These are phyloP conservation scores for Jimgerdemannia flammicorona DNA, from an alignment of 192 early-diverging fungal genomes.

Conservation along the genomic window DNA sequence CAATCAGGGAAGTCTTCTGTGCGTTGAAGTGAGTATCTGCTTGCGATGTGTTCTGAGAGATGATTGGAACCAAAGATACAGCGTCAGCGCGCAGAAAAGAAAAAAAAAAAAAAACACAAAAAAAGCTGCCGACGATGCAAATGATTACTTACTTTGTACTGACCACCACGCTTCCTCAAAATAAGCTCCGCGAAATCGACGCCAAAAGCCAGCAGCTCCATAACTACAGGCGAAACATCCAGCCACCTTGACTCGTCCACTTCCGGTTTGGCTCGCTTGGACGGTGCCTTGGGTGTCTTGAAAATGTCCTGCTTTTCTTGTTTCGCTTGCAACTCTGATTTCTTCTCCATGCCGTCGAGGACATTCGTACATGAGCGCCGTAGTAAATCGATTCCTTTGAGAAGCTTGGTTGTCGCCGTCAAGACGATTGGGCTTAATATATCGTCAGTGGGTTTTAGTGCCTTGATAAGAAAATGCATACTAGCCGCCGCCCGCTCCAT, in stretches of 20 bases:
- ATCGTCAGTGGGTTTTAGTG: not conserved
- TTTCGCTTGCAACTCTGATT: not conserved
- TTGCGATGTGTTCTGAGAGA: not conserved
- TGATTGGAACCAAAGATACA: not conserved
- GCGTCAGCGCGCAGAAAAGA: not conserved
- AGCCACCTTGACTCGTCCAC: not conserved
- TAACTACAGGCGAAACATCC: not conserved
- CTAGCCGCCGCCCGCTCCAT: not conserved
- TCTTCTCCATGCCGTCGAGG: not conserved
- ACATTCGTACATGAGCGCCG: not conserved
- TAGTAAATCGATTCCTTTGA: not conserved
- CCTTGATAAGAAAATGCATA: not conserved
- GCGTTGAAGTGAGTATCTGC: constrained; percentile 4
- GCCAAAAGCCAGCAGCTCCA: not conserved
- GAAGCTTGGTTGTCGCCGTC: not conserved
- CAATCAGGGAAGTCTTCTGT: constrained; percentile 12
- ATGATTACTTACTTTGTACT: not conserved
- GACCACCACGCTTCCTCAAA: not conserved
- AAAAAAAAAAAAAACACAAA: not conserved
- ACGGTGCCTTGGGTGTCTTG: not conserved
- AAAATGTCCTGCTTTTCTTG: not conserved
- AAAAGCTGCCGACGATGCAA: not conserved
- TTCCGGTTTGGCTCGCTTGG: not conserved
- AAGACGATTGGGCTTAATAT: not conserved
- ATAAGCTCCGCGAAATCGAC: not conserved